Conservation (phyloP, 1,284 basidiomycete species). For the Puccinia hordei region DNA sequence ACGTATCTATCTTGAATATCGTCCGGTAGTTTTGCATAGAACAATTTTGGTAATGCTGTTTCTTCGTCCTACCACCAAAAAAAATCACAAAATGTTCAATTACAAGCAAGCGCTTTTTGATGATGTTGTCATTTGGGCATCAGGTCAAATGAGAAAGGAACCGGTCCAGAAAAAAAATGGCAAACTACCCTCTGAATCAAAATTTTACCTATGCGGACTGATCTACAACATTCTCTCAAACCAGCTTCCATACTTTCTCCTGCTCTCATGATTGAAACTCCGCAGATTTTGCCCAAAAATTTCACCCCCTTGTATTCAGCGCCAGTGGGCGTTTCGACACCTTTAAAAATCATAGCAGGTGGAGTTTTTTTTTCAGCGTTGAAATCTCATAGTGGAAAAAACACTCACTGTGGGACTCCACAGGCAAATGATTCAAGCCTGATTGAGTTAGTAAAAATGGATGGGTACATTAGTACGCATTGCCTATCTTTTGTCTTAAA, state of each 20-base stretch:
- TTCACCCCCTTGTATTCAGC: conserved; percentile 81
- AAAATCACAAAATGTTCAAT: conserved; percentile 8
- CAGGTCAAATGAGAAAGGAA: background rate
- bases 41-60: conserved; percentile 83
- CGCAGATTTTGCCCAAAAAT: conserved; percentile 91
- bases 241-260: conserved; percentile 66
- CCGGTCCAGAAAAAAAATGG: background rate
- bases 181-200: conserved; percentile 79
- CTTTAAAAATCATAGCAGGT: conserved; percentile 64
- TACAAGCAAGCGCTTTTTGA: conserved; percentile 6
- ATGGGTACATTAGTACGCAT: background rate
- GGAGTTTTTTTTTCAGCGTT: conserved; percentile 72
- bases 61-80: conserved; percentile 76
- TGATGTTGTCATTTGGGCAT: background rate
- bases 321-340: conserved; percentile 65
- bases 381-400: conserved; percentile 5
- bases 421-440: conserved; percentile 94
- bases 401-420: conserved; percentile 69
- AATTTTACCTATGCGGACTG: conserved; percentile 85
- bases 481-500: no score
- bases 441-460: background rate
- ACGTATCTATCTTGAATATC: conserved; percentile 91
- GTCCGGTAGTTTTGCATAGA: conserved; percentile 80
- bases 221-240: conserved; percentile 81
- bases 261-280: conserved; percentile 79